Percentiles rank a stretch among this genome's conserved stretches.
Evolutionary conservation across 345 rosid genomes (phyloP).

Genomic region (Garcia nutans): DNA sequence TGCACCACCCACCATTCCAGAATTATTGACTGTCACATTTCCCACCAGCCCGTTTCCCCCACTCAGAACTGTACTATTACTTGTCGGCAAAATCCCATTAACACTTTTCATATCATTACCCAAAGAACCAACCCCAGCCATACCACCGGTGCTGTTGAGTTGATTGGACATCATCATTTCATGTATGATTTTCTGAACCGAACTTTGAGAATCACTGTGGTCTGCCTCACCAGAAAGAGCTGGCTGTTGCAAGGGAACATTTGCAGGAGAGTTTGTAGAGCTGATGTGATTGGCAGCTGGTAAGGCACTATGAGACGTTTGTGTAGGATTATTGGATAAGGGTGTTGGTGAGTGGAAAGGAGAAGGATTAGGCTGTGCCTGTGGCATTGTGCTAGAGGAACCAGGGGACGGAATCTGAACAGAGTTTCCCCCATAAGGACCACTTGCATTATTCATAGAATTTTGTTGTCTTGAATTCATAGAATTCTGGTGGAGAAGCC

Average conservation of each 20-base stretch:
- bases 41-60: conserved; percentile 48
- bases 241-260: conserved; percentile 54
- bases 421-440: conserved; percentile 76
- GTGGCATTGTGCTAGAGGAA: conserved; percentile 68
- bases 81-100: conserved; percentile 49
- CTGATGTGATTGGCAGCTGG: conserved; percentile 55
- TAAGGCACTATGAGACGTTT: conserved; percentile 52
- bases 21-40: conserved; percentile 47
- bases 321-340: conserved; percentile 51
- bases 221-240: conserved; percentile 57
- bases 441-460: conserved; percentile 61
- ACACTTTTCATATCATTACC: conserved; percentile 56
- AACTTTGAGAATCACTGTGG: conserved; percentile 62
- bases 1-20: conserved; percentile 44
- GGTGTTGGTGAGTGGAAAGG: conserved; percentile 75
- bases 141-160: conserved; percentile 46
- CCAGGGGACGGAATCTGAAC: conserved; percentile 79
- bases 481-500: conserved; percentile 87
- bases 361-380: conserved; percentile 57
- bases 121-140: conserved; percentile 55
- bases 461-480: conserved; percentile 81
- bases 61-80: conserved; percentile 44
- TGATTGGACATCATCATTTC: conserved; percentile 72
- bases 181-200: conserved; percentile 85
- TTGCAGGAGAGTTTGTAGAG: conserved; percentile 58